These are phyloP conservation scores for Botrytis fragariae DNA, from an alignment of 2,329 filamentous ascomycete genomes.

Conservation along the genomic window DNA sequence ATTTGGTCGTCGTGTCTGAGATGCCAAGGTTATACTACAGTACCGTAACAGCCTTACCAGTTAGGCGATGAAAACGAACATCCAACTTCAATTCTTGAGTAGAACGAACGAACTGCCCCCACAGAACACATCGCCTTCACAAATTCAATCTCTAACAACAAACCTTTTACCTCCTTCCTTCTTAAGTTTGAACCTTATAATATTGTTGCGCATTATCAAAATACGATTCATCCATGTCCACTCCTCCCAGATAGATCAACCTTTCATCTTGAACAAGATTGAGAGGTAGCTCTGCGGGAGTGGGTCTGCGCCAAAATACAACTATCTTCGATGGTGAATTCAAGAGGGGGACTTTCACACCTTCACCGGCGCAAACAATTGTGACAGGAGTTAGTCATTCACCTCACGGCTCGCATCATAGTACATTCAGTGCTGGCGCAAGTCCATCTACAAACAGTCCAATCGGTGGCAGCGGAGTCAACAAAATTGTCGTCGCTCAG, in stretches of 20 bases:
- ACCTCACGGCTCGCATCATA: conserved; percentile 47
- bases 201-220: conserved; percentile 11
- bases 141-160: conserved; percentile 11
- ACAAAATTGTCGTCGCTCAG: conserved; percentile 93
- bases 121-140: conserved; percentile 16
- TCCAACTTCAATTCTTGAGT: conserved; percentile 16
- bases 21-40: neutral
- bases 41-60: neutral
- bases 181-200: neutral
- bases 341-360: conserved; percentile 41
- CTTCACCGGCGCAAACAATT: conserved; percentile 40
- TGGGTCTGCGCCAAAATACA: conserved; percentile 38
- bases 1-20: neutral
- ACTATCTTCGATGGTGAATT: conserved; percentile 41
- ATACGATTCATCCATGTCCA: conserved; percentile 31
- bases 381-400: conserved; percentile 40
- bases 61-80: neutral
- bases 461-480: conserved; percentile 61
- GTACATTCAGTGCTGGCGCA: conserved; percentile 41
- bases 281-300: conserved; percentile 40
- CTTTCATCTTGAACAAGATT: conserved; percentile 37
- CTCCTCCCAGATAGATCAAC: conserved; percentile 37
- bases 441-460: conserved; percentile 41
- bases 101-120: conserved; percentile 6
- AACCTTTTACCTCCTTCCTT: neutral